Conservation (phyloP, 2,329 filamentous ascomycete genomes). For the Mycogone perniciosa region DNA sequence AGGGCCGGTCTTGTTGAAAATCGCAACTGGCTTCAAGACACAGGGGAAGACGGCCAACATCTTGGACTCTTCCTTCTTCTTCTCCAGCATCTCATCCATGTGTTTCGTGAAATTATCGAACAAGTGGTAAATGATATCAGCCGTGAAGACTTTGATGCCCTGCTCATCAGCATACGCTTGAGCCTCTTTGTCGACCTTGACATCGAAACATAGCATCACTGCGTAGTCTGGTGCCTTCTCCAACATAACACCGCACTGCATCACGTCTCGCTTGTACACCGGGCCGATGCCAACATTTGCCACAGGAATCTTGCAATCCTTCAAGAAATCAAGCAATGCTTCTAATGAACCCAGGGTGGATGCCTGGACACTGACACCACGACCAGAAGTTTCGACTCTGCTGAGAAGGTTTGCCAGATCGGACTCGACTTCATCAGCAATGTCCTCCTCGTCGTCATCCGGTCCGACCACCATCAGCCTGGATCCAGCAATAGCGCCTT, state of each 20-base stretch:
- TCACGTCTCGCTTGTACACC: conserved; percentile 95
- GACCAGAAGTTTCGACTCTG: conserved; percentile 84
- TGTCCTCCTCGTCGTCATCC: conserved; percentile 93
- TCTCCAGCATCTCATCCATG: conserved; percentile 78
- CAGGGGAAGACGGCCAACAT: conserved; percentile 96
- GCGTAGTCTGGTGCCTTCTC: conserved; percentile 93
- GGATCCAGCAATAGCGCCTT: conserved; percentile 93
- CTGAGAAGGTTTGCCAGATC: conserved; percentile 88
- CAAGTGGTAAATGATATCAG: conserved; percentile 97
- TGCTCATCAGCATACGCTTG: conserved; percentile 85
- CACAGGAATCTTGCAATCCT: conserved; percentile 92
- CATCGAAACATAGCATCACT: conserved; percentile 99
- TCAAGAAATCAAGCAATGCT: conserved; percentile 92
- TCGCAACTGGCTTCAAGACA: conserved; percentile 78
- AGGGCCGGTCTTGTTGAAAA: conserved; percentile 97
- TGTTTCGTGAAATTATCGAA: conserved; percentile 96
- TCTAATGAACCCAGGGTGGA: conserved; percentile 96
- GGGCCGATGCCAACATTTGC: conserved; percentile 96
- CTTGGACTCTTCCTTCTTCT: conserved; percentile 95
- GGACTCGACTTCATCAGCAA: conserved; percentile 92
- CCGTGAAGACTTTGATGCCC: conserved; percentile 95
- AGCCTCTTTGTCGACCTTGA: conserved; percentile 98
- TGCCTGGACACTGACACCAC: conserved; percentile 93
- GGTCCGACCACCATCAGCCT: conserved; percentile 89
- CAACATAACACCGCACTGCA: conserved; percentile 91